Percentiles rank a stretch among this genome's conserved stretches.
Conservation (phyloP, 495 filamentous ascomycete species). For the Daldinia decipiens region DNA sequence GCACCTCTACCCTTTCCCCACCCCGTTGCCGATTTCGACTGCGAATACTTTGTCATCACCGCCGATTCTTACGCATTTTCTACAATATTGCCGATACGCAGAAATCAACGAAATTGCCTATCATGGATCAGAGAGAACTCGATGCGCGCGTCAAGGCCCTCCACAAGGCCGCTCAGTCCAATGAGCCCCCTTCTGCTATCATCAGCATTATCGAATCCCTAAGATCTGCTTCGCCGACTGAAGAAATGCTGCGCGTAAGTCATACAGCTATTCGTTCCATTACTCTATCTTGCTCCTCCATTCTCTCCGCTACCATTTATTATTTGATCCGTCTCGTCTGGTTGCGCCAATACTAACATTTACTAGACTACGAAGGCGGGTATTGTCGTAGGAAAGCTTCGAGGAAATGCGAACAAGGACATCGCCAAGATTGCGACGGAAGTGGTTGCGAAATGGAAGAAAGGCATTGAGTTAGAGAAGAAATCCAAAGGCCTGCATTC, state of each 20-base stretch:
- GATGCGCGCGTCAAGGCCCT: conserved; percentile 75
- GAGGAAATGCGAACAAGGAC: conserved; percentile 77
- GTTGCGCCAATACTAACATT: neutral
- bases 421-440: conserved; percentile 77
- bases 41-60: conserved; percentile 1
- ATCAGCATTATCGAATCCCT: conserved; percentile 77
- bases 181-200: conserved; percentile 72
- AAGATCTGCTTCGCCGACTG: conserved; percentile 81
- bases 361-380: conserved; percentile 85
- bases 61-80: neutral
- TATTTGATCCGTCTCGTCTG: neutral
- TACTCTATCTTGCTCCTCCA: neutral
- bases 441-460: conserved; percentile 89
- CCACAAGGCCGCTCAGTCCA: conserved; percentile 75
- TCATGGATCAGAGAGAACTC: conserved; percentile 86
- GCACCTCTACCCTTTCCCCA: conserved; percentile 7
- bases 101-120: conserved; percentile 6
- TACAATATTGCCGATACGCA: neutral
- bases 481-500: conserved; percentile 65
- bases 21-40: conserved; percentile 5
- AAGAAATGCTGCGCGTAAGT: conserved; percentile 81
- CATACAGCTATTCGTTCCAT: neutral
- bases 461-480: conserved; percentile 75
- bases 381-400: conserved; percentile 84
- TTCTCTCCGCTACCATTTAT: neutral